Conservation (phyloP, 2,329 filamentous ascomycete genomes). For the Orbilia brochopaga region DNA sequence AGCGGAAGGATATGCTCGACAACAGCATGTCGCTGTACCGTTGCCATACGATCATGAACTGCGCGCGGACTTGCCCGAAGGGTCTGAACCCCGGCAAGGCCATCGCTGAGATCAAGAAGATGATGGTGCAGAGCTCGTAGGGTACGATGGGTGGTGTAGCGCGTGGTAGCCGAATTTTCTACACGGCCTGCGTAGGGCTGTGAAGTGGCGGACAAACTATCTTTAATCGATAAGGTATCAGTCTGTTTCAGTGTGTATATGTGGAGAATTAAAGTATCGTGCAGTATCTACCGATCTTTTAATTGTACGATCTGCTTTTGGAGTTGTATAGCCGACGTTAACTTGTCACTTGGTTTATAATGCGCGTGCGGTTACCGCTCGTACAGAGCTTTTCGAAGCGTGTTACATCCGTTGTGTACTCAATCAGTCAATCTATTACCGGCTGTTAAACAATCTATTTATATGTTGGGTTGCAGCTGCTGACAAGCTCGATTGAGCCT, state of each 20-base stretch:
- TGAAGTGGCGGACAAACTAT: too few relatives aligned
- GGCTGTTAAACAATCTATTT: too few relatives aligned
- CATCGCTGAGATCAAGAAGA: conserved; percentile 98
- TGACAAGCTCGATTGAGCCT: too few relatives aligned
- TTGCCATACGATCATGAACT: conserved; percentile 99
- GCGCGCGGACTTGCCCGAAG: conserved; percentile 92
- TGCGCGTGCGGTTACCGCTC: not conserved
- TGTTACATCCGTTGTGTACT: not conserved
- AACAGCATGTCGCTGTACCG: conserved; percentile 99
- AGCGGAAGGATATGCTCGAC: conserved; percentile 89
- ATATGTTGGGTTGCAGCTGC: too few relatives aligned
- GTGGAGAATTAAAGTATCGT: too few relatives aligned
- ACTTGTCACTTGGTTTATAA: not conserved
- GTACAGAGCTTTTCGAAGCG: conserved; percentile 2
- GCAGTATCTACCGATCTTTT: too few relatives aligned
- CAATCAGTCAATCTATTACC: too few relatives aligned
- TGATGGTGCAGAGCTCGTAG: conserved; percentile 67
- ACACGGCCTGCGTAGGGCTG: too few relatives aligned
- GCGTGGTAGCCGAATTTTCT: too few relatives aligned
- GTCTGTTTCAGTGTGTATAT: too few relatives aligned
- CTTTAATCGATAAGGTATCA: too few relatives aligned
- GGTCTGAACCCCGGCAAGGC: conserved; percentile 93
- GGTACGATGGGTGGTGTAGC: not conserved
- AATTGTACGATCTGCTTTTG: too few relatives aligned
- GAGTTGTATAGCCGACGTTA: not conserved